Percentiles rank a stretch among this genome's conserved stretches.
phyloP scores from a whole-genome alignment of 352 stramenopile species.

The Phytopythium mirpurense region DNA sequence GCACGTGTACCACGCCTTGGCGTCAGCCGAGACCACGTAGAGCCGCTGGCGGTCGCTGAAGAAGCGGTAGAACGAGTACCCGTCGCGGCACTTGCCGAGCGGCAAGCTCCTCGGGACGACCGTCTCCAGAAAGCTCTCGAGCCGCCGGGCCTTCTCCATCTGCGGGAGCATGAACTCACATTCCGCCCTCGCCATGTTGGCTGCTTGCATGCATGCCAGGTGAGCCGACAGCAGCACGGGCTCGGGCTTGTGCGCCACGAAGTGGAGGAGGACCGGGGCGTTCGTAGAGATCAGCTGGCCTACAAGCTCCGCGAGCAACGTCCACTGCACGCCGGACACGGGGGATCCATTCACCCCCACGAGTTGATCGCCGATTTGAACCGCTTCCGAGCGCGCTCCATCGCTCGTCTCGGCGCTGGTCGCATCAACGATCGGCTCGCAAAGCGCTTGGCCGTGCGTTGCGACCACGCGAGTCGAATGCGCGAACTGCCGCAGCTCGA shows the following conservation, averaged over 20 bases:
- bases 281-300: constrained; percentile 25
- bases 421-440: constrained; percentile 13
- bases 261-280: constrained; percentile 43
- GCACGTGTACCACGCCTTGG: constrained; percentile 40
- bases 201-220: constrained; percentile 45
- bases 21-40: constrained; percentile 41
- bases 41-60: constrained; percentile 46
- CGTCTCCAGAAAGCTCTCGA: constrained; percentile 63
- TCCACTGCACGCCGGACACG: constrained; percentile 38
- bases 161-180: constrained; percentile 41
- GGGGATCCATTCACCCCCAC: constrained; percentile 60
- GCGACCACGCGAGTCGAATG: constrained; percentile 30
- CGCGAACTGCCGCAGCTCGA: constrained; percentile 34
- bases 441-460: constrained; percentile 29
- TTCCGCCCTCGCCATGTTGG: constrained; percentile 62
- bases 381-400: not conserved
- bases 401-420: constrained; percentile 4
- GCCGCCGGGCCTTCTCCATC: constrained; percentile 34
- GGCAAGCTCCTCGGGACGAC: constrained; percentile 57
- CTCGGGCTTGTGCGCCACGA: constrained; percentile 20
- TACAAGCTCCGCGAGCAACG: constrained; percentile 26
- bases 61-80: constrained; percentile 63
- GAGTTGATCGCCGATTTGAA: constrained; percentile 45
- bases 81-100: constrained; percentile 47
- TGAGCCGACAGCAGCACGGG: constrained; percentile 42